Evolutionary conservation across 179 eudicot species (phyloP).

Genomic region (Drosera spatulata): DNA sequence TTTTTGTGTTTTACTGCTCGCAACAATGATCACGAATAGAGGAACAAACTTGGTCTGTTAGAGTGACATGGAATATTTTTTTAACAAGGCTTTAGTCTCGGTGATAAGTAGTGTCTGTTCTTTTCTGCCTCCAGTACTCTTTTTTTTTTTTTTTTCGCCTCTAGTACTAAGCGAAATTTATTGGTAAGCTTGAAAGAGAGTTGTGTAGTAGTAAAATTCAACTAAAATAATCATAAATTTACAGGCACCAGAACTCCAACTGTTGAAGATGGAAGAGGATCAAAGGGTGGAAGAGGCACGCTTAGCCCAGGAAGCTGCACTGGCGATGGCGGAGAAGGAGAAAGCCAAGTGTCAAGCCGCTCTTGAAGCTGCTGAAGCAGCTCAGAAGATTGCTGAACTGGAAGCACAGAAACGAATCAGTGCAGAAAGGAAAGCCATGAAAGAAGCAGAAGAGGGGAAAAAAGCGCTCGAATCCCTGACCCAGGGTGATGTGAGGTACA

Average conservation of each 20-base stretch:
- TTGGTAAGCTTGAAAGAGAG: too few relatives aligned
- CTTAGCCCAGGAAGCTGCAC: constrained; percentile 30
- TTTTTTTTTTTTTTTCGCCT: too few relatives aligned
- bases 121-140: too few relatives aligned
- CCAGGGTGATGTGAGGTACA: constrained; percentile 17
- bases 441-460: constrained; percentile 12
- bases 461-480: constrained; percentile 8
- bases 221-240: too few relatives aligned
- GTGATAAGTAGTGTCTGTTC: too few relatives aligned
- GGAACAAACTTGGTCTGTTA: too few relatives aligned
- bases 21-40: too few relatives aligned
- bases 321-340: constrained; percentile 28
- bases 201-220: too few relatives aligned
- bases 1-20: too few relatives aligned
- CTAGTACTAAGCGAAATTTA: too few relatives aligned
- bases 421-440: background rate
- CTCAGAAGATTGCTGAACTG: constrained; percentile 29
- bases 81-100: too few relatives aligned
- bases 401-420: constrained; percentile 26
- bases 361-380: constrained; percentile 37
- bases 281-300: constrained; percentile 26
- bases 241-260: constrained; percentile 28
- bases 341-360: constrained; percentile 36
- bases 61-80: too few relatives aligned
- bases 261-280: constrained; percentile 18